Evolutionary conservation across 106 monocot species (phyloP).

Genomic region (Narthecium ossifragum): DNA sequence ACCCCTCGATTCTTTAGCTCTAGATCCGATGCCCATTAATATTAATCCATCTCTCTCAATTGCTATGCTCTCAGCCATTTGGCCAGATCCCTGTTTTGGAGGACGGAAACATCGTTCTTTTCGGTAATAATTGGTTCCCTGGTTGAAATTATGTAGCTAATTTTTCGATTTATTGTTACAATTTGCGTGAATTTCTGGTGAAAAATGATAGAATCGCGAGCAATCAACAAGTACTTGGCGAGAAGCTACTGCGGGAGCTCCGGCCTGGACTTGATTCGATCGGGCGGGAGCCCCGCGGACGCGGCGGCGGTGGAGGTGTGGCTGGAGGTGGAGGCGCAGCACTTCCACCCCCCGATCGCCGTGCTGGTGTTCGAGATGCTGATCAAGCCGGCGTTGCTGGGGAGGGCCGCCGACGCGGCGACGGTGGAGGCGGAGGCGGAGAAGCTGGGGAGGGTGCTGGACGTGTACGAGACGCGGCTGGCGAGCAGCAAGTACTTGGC

Average conservation of each 20-base stretch:
- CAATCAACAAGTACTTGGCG: conserved; percentile 54
- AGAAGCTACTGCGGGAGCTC: too few species aligned
- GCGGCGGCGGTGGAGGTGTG: too few species aligned
- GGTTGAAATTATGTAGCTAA: too few species aligned
- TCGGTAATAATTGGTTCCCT: conserved; percentile 17
- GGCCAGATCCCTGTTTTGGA: conserved; percentile 48
- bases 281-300: too few species aligned
- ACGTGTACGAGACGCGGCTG: conserved; percentile 5
- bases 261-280: too few species aligned
- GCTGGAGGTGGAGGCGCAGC: too few species aligned
- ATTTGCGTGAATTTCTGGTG: too few species aligned
- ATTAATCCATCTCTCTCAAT: not conserved
- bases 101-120: conserved; percentile 33
- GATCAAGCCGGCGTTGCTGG: conserved; percentile 39
- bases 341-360: too few species aligned
- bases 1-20: not conserved
- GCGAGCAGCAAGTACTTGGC: conserved; percentile 6
- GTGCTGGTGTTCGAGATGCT: too few species aligned
- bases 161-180: too few species aligned
- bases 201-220: conserved; percentile 74
- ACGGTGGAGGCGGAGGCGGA: conserved; percentile 26
- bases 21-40: not conserved
- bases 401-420: conserved; percentile 22
- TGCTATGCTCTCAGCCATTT: conserved; percentile 30
- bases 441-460: conserved; percentile 19